These are phyloP conservation scores for Tephrocybe rancida DNA, from an alignment of 768 basidiomycete species.

Conservation along the genomic window DNA sequence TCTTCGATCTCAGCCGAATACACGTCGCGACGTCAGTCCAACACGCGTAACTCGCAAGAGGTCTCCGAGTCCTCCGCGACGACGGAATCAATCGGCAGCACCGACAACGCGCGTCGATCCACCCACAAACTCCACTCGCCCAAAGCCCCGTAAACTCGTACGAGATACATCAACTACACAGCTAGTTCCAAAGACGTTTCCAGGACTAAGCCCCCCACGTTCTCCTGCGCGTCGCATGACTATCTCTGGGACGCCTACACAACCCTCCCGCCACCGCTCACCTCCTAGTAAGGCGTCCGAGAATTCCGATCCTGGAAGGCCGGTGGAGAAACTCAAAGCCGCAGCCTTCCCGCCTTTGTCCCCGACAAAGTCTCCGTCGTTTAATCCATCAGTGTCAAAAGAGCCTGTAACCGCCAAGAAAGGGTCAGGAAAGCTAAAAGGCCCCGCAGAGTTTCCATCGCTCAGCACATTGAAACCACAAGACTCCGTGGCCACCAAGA, in stretches of 20 bases:
- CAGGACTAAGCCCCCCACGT: background rate
- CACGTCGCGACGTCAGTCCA: slow-evolving; percentile 3
- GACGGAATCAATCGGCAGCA: background rate
- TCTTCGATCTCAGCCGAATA: background rate
- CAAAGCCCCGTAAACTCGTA: slow-evolving; percentile 17
- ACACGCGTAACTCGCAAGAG: background rate
- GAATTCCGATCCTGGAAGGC: background rate
- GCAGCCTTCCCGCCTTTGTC: slow-evolving; percentile 27
- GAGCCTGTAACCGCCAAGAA: no score
- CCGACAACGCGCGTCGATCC: background rate
- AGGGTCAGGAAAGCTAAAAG: no score
- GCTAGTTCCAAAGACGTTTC: background rate
- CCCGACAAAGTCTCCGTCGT: background rate
- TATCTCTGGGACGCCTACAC: slow-evolving; percentile 5
- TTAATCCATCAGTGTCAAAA: no score
- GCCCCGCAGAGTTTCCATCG: slow-evolving; percentile 12
- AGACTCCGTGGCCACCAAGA: background rate
- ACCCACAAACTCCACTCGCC: slow-evolving; percentile 4
- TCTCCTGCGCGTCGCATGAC: slow-evolving; percentile 17
- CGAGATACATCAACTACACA: background rate
- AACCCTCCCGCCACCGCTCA: background rate
- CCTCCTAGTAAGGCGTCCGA: slow-evolving; percentile 1
- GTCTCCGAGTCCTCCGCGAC: slow-evolving; percentile 3
- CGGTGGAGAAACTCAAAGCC: slow-evolving; percentile 13
- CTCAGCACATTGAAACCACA: background rate